phyloP scores from a whole-genome alignment of 75 land plant species.

The Pinus albicaulis region DNA sequence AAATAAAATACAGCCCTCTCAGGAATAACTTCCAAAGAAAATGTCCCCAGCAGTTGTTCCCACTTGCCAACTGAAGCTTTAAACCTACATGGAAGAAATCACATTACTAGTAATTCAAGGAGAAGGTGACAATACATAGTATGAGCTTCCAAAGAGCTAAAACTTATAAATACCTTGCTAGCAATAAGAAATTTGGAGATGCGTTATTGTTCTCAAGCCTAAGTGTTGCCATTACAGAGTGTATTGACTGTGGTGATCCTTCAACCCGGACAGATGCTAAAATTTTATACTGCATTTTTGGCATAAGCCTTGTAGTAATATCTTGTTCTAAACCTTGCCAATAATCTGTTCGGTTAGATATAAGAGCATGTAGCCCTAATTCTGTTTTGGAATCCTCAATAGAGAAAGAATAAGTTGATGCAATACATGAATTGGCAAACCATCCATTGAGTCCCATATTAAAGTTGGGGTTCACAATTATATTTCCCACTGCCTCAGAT shows the following conservation, averaged over 20 bases:
- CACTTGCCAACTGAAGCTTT: conserved; percentile 2
- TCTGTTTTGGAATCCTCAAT: conserved; percentile 9
- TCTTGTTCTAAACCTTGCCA: conserved; percentile 55
- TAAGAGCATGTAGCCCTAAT: conserved; percentile 3
- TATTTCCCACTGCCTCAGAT: conserved; percentile 17
- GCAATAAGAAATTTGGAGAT: neutral
- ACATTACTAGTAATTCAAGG: neutral
- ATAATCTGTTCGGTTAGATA: conserved; percentile 16
- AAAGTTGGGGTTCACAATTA: conserved; percentile 48
- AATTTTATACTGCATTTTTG: neutral
- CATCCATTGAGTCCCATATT: conserved; percentile 37
- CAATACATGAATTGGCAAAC: conserved; percentile 49
- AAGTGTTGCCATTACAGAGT: neutral
- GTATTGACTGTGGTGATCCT: neutral
- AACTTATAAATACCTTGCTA: neutral
- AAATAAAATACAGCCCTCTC: conserved; percentile 24
- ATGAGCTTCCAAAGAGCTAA: neutral
- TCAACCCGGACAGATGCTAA: neutral
- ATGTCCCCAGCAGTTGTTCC: conserved; percentile 1
- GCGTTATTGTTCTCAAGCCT: neutral
- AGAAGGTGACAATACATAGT: neutral
- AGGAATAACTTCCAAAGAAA: conserved; percentile 13
- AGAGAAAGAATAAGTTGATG: conserved; percentile 16
- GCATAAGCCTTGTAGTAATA: conserved; percentile 24
- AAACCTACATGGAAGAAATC: neutral